Base-by-base conservation (phyloP, 768 basidiomycete genomes). In the Mycena kentingensis region DNA sequence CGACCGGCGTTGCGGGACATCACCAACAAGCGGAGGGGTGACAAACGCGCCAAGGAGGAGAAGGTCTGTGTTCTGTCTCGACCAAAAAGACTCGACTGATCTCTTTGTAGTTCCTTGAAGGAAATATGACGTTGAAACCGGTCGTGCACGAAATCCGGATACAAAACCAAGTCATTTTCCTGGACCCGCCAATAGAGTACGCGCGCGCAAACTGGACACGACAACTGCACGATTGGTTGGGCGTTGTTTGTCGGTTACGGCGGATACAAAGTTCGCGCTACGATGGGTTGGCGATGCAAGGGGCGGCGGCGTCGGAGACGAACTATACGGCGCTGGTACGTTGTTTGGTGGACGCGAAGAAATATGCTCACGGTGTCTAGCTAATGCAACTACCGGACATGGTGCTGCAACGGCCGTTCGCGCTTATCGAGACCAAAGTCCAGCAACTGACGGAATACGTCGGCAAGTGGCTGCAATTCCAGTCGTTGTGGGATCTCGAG, bases 381-480 rank as follows among this genome's bases (percentile, higher is more conserved):
- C 76, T 96, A 24, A 87, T 86, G 5, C 81, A 75, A 36, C 84
- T 97, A 70, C 68, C 80, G 6, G 88, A 91, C 50, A 76, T 80
- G 45, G 85, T 86, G 0, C 80, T 98, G 2, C 82, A 87, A 61
- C 82, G 82, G 26, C 93, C 96, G 0, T 93, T 99, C 68, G 70
- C 80, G 0, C 77, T 97, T 22, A 87, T 99, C 63, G 94, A 98
- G 70, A 75, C 70, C 60, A 97, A 97, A 70, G 85, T 94, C 15
- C 87, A 88, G 51, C 84, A 91, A 55, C 79, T 99, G 48, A 86
- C 81, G 61, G 87, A 88, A 39, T 99, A 99, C 70, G 93, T 98
- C 44, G 90, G 80, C 53, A 97, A 97, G 73, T 99, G 97, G 97
- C 82, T 98, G 0, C 95, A 96, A 64, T 98, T 99, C 81, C 97